These are phyloP conservation scores for Colletotrichum viniferum DNA, from an alignment of 2,329 filamentous ascomycete genomes.

Conservation along the genomic window DNA sequence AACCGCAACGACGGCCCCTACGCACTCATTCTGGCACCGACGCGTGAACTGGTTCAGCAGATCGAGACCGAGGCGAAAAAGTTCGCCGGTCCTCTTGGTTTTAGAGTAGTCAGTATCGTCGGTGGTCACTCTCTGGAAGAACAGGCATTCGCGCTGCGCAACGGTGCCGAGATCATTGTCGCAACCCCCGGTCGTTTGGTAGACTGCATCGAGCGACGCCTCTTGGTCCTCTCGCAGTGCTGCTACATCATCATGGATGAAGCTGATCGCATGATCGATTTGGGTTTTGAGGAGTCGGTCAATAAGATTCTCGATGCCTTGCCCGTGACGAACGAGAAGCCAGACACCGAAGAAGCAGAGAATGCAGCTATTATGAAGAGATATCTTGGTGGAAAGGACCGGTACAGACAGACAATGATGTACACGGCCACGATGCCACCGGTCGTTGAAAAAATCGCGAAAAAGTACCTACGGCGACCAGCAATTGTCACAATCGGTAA, in stretches of 20 bases:
- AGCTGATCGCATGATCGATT: conserved; percentile 98
- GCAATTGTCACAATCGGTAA: conserved; percentile 96
- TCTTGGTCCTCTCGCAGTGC: conserved; percentile 92
- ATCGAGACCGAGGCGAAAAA: conserved; percentile 94
- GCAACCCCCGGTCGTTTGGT: conserved; percentile 97
- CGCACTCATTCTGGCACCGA: conserved; percentile 94
- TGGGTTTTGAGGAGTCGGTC: conserved; percentile 96
- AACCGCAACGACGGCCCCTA: conserved; percentile 97
- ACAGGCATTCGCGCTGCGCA: conserved; percentile 85
- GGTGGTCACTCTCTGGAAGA: conserved; percentile 95
- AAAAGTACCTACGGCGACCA: conserved; percentile 91
- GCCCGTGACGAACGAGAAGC: conserved; percentile 92
- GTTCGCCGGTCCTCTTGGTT: conserved; percentile 88
- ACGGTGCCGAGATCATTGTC: conserved; percentile 96
- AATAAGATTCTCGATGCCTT: conserved; percentile 97
- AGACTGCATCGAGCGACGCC: conserved; percentile 92
- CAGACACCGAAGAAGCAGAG: conserved; percentile 91
- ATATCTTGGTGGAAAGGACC: conserved; percentile 74
- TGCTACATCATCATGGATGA: conserved; percentile 99
- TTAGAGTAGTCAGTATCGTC: conserved; percentile 96
- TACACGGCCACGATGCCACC: conserved; percentile 98
- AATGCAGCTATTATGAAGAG: conserved; percentile 83
- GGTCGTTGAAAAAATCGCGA: conserved; percentile 92
- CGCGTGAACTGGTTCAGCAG: conserved; percentile 95
- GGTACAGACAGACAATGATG: conserved; percentile 99